A percentile compares a stretch with the other conserved stretches of the same genome.
phyloP scores from a whole-genome alignment of 768 basidiomycete species.

The Royoungia palumana region DNA sequence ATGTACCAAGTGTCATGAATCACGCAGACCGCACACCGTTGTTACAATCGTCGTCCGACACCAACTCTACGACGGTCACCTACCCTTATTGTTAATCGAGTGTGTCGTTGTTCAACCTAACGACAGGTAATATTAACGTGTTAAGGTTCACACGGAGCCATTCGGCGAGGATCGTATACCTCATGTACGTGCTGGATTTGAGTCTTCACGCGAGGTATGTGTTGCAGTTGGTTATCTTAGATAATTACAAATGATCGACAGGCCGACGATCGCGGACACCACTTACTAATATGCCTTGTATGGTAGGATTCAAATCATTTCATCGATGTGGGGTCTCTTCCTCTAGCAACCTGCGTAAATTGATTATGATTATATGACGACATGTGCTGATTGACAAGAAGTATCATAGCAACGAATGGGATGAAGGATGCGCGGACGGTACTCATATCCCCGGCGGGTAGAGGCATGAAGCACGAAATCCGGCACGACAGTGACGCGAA shows the following conservation, averaged over 20 bases:
- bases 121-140: constrained; percentile 21
- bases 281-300: constrained; percentile 53
- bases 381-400: too few relatives aligned
- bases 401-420: constrained; percentile 1
- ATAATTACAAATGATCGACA: constrained; percentile 25
- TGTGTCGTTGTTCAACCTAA: too few relatives aligned
- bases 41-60: constrained; percentile 56
- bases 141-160: constrained; percentile 56
- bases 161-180: constrained; percentile 50
- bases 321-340: too few relatives aligned
- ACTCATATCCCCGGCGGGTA: too few relatives aligned
- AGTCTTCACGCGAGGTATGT: constrained; percentile 33
- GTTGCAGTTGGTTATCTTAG: constrained; percentile 15
- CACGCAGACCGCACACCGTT: not conserved
- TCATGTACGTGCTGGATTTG: constrained; percentile 54
- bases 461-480: too few relatives aligned
- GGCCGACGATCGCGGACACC: constrained; percentile 47
- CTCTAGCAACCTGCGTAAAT: too few relatives aligned
- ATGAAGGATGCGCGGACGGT: too few relatives aligned
- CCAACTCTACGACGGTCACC: constrained; percentile 38
- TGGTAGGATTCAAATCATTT: constrained; percentile 30
- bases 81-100: too few relatives aligned
- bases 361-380: too few relatives aligned
- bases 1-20: constrained; percentile 34
- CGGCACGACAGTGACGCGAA: too few relatives aligned